A percentile compares a stretch with the other conserved stretches of the same genome.
These are phyloP conservation scores for Zasmidium cellare DNA, from an alignment of 2,329 filamentous ascomycete species.

Conservation along the genomic window DNA sequence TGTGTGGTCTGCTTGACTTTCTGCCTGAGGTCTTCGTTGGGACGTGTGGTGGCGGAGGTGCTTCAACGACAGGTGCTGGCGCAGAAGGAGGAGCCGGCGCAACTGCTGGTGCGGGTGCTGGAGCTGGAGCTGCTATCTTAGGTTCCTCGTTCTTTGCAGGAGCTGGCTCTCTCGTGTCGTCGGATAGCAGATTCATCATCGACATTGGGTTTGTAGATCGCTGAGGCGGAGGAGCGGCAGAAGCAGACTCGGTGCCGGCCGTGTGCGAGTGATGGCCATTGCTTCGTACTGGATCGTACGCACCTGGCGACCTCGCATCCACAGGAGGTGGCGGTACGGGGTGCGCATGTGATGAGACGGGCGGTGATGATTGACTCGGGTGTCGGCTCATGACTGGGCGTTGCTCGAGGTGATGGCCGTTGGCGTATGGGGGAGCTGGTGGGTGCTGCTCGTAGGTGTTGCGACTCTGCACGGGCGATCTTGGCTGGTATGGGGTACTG, in stretches of 20 bases:
- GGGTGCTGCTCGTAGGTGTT: constrained; percentile 19
- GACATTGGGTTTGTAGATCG: constrained; percentile 88
- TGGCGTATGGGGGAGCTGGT: constrained; percentile 23
- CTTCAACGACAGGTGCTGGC: neutral
- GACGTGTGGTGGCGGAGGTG: constrained; percentile 12
- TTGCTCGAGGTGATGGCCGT: constrained; percentile 24
- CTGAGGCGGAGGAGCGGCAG: constrained; percentile 36
- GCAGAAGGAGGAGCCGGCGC: constrained; percentile 13
- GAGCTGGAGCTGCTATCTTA: constrained; percentile 9
- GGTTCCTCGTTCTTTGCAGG: constrained; percentile 8
- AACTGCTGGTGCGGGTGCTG: constrained; percentile 11
- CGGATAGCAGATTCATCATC: constrained; percentile 90
- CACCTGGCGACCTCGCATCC: constrained; percentile 39
- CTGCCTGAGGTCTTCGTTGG: constrained; percentile 22
- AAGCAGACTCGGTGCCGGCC: constrained; percentile 23
- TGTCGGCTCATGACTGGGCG: constrained; percentile 21
- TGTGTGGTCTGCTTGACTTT: constrained; percentile 30
- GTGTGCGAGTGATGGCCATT: constrained; percentile 31
- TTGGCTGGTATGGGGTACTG: constrained; percentile 41
- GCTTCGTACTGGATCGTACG: constrained; percentile 28
- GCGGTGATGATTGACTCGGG: constrained; percentile 29
- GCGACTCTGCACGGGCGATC: constrained; percentile 30
- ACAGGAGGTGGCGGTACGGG: constrained; percentile 28
- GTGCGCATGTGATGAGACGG: constrained; percentile 27
- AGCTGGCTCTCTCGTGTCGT: constrained; percentile 43